Evolutionary conservation across 192 early-diverging fungal genomes (phyloP).

Genomic region (Pecoramyces ruminantium): DNA sequence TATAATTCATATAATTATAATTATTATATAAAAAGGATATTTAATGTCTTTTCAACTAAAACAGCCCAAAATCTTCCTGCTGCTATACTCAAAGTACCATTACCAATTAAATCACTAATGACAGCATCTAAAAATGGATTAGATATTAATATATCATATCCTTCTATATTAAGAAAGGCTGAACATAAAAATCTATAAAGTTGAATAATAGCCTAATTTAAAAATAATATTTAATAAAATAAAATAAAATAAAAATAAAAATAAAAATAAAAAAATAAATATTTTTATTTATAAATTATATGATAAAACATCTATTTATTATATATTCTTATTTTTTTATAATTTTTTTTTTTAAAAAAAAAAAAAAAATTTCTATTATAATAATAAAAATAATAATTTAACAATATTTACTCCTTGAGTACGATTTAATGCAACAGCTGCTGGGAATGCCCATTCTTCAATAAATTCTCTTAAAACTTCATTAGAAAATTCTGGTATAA

Average conservation of each 20-base stretch:
- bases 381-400: neutral
- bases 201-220: neutral
- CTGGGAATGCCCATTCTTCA: neutral
- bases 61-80: neutral
- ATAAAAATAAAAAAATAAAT: neutral
- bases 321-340: no score
- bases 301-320: no score
- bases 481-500: neutral
- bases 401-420: neutral
- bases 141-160: neutral
- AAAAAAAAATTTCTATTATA: no score
- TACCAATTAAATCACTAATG: neutral
- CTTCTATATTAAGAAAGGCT: neutral
- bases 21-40: neutral
- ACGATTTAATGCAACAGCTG: neutral
- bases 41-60: neutral
- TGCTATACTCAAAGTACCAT: neutral
- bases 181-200: neutral
- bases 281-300: no score
- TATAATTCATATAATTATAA: no score
- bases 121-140: neutral
- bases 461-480: neutral
- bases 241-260: neutral
- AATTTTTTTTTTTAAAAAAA: no score
- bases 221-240: neutral